phyloP scores from a whole-genome alignment of 345 rosid species.

The Ceriops decandra region DNA sequence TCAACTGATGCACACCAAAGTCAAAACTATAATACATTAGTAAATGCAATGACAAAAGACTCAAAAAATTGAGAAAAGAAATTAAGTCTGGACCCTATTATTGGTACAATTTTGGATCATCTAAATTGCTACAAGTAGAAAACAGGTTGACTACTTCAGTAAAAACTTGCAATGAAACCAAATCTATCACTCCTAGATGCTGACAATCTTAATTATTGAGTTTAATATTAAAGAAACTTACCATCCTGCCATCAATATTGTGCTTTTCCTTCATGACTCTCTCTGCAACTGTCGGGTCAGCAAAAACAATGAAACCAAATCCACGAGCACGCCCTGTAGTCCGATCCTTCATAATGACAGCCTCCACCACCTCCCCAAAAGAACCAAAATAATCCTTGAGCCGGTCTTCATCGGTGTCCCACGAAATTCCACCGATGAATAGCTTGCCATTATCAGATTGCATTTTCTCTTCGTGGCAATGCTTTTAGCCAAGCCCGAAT shows the following conservation, averaged over 20 bases:
- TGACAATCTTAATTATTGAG: no score
- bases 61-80: background rate
- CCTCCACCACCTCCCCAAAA: conserved; percentile 92
- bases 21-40: background rate
- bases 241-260: conserved; percentile 92
- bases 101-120: no score
- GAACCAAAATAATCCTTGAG: conserved; percentile 84
- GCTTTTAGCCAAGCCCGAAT: conserved; percentile 1
- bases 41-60: conserved; percentile 9
- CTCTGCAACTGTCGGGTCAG: conserved; percentile 89
- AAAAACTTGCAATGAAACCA: no score
- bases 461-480: conserved; percentile 45
- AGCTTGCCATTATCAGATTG: conserved; percentile 89
- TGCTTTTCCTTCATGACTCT: conserved; percentile 81
- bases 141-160: no score
- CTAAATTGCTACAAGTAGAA: conserved; percentile 23
- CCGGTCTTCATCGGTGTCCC: conserved; percentile 96
- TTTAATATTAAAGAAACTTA: conserved; percentile 24
- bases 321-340: conserved; percentile 99
- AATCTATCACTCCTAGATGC: no score
- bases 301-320: conserved; percentile 88
- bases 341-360: conserved; percentile 97
- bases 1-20: conserved; percentile 4
- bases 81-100: conserved; percentile 7
- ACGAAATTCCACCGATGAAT: conserved; percentile 95